These are phyloP conservation scores for Adansonia rubrostipa DNA, from an alignment of 441 rosid genomes.

Conservation along the genomic window DNA sequence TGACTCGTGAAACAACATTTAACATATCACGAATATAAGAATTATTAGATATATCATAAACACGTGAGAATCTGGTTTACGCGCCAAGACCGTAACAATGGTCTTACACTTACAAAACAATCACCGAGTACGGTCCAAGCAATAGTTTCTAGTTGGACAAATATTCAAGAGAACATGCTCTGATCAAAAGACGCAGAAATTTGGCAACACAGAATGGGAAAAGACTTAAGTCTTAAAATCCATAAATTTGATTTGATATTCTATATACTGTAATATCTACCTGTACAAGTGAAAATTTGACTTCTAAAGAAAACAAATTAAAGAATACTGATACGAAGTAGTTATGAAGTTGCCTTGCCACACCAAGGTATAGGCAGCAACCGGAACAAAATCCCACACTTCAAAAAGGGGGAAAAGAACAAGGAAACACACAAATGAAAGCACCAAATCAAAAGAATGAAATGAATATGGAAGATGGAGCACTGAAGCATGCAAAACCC, in stretches of 20 bases:
- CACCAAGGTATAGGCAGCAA: constrained; percentile 19
- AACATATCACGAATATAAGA: too few species aligned
- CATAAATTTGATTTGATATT: neutral
- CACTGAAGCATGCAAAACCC: neutral
- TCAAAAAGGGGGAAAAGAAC: neutral
- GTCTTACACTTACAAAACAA: neutral
- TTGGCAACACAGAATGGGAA: neutral
- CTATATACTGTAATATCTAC: constrained; percentile 28
- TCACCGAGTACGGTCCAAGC: neutral
- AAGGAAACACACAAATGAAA: neutral
- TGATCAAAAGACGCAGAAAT: neutral
- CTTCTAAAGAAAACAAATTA: constrained; percentile 41
- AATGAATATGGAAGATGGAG: constrained; percentile 41
- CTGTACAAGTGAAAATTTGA: neutral
- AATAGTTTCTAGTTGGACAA: neutral
- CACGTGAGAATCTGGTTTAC: too few species aligned
- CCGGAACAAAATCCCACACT: constrained; percentile 20
- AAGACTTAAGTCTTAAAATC: neutral
- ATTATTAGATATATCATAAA: too few species aligned
- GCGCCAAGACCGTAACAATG: too few species aligned
- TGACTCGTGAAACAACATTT: too few species aligned
- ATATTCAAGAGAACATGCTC: neutral
- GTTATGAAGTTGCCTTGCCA: constrained; percentile 32
- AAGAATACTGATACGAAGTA: constrained; percentile 36
- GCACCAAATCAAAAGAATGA: constrained; percentile 45